Evolutionary conservation across 2,329 filamentous ascomycete genomes (phyloP), one percentile per base, ranked within the genome.

Genomic region (Cadophora malorum): DNA sequence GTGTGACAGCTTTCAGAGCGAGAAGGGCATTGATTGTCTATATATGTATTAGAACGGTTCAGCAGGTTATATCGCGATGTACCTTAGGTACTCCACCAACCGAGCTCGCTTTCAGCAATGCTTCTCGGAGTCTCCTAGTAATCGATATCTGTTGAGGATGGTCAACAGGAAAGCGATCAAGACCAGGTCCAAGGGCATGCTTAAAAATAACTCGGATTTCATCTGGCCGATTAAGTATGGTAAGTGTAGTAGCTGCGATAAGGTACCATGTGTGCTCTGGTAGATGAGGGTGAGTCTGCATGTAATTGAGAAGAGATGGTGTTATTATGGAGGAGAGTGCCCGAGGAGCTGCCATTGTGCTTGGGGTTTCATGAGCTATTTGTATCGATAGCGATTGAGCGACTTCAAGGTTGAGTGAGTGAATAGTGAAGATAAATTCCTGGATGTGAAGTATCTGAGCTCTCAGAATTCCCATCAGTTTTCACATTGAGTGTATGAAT

Each of bases 71-170:
- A 16, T 8, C 2, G 21, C n/a, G 35, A 16, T 59, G 1, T 38
- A 85, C 83, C 80, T 83, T 85, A 8, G 84, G 84, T 59, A 86
- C 73, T 0, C 84, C 84, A 19, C 80, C 80, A 52, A 86, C 79
- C 1, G 82, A 80, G 14, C 81, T 79, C 8, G 79, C 79, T 71
- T 86, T 86, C 38, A 86, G 75, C 33, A 86, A 74, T 1, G 82
- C 82, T 73, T 86, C 84, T 25, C 84, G 77, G 68, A 84, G 80
- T 53, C 82, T 79, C 53, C 83, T 77, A 2, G 80, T 79, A 59
- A 85, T 81, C n/a, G 69, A 69, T 63, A 84, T 75, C 65, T 82
- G 78, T 66, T 63, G 49, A 21, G 52, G 8, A 14, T 19, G 52
- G 19, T 53, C 16, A 16, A 63, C 6, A 16, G 47, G n/a, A 19